phyloP scores from a whole-genome alignment of 1,284 basidiomycete genomes.

The Ustilago curta region DNA sequence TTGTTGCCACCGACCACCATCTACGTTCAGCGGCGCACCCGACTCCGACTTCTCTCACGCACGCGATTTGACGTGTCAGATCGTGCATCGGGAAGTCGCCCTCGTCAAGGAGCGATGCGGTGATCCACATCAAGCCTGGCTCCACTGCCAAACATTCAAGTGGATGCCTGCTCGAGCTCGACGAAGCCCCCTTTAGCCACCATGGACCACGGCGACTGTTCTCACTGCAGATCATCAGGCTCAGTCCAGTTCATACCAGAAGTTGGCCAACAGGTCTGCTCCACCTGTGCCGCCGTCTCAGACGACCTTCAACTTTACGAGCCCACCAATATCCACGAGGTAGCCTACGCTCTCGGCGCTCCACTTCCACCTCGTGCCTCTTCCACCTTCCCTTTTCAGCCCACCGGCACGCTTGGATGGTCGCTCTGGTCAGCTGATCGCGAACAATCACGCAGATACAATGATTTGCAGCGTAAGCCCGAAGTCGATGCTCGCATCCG shows the following conservation, averaged over 20 bases:
- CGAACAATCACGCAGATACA: constrained; percentile 12
- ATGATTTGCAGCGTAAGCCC: constrained; percentile 19
- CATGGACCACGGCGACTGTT: constrained; percentile 24
- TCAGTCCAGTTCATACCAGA: constrained; percentile 18
- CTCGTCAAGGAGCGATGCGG: neutral
- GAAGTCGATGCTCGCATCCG: constrained; percentile 35
- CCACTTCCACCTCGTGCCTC: constrained; percentile 4
- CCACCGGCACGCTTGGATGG: neutral
- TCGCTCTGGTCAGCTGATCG: constrained; percentile 17
- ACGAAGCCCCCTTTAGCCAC: neutral
- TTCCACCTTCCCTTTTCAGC: neutral
- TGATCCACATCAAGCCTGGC: neutral
- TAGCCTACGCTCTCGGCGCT: constrained; percentile 27
- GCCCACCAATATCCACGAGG: constrained; percentile 17
- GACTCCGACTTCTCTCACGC: neutral
- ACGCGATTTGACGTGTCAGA: neutral
- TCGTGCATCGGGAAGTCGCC: neutral
- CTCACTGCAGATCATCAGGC: constrained; percentile 24
- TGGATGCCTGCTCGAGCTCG: neutral
- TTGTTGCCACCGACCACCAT: constrained; percentile 1
- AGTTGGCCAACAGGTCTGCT: constrained; percentile 27
- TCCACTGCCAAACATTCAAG: constrained; percentile 4
- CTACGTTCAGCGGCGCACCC: neutral
- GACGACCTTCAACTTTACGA: constrained; percentile 34
- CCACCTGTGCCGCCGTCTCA: constrained; percentile 22